phyloP scores from a whole-genome alignment of 176 grass and related monocot genomes.

The Carex parvula region DNA sequence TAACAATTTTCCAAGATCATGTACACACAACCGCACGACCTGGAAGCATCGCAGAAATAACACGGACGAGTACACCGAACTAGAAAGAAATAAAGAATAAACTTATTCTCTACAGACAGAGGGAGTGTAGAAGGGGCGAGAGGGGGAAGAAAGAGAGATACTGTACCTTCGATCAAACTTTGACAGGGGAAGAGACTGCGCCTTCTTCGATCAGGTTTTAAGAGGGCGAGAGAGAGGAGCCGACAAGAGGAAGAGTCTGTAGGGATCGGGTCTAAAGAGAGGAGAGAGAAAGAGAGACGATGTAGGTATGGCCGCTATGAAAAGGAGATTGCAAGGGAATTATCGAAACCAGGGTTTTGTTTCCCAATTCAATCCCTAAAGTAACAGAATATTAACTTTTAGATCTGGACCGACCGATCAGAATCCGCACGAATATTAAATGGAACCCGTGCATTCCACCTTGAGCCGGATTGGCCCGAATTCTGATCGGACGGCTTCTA shows the following conservation, averaged over 20 bases:
- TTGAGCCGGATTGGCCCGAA: too few relatives aligned
- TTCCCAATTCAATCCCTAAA: neutral
- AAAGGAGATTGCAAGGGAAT: neutral
- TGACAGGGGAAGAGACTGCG: neutral
- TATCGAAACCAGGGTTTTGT: slow-evolving; percentile 26
- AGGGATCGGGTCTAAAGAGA: slow-evolving; percentile 10
- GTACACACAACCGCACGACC: neutral
- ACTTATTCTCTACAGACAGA: neutral
- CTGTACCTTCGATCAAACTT: slow-evolving; percentile 15
- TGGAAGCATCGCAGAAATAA: neutral
- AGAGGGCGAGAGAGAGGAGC: neutral
- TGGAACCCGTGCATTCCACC: too few relatives aligned
- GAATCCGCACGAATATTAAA: too few relatives aligned
- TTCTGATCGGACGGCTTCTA: too few relatives aligned
- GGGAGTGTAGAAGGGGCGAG: neutral
- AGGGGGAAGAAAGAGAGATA: neutral
- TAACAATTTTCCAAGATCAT: neutral
- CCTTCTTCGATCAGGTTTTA: slow-evolving; percentile 18
- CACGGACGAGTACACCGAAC: neutral
- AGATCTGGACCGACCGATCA: too few relatives aligned
- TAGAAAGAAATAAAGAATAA: neutral
- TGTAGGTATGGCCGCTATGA: slow-evolving; percentile 13
- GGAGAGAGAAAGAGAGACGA: neutral
- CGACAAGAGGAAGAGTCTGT: slow-evolving; percentile 11
- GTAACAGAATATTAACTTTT: too few relatives aligned